These are phyloP conservation scores for Anisodus acutangulus DNA, from an alignment of 257 asterid species.

Conservation along the genomic window DNA sequence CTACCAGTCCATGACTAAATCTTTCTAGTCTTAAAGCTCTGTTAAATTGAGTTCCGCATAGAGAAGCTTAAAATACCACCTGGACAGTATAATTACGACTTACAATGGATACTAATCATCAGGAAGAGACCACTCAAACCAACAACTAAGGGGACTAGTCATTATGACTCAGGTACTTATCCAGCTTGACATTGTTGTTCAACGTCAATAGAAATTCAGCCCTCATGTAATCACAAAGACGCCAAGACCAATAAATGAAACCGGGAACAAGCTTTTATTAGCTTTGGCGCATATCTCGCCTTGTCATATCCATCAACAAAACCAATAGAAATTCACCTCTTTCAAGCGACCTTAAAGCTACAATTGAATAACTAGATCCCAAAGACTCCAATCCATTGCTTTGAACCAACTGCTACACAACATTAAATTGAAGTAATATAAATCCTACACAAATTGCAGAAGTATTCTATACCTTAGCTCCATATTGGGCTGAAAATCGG, in stretches of 20 bases:
- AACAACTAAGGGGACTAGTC: neutral
- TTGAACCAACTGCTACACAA: neutral
- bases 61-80: neutral
- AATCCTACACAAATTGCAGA: constrained; percentile 4
- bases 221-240: constrained; percentile 4
- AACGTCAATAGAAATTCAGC: neutral
- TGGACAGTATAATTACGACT: neutral
- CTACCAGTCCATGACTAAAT: neutral
- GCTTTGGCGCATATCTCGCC: neutral
- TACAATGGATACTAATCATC: neutral
- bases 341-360: neutral
- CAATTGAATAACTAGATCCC: constrained; percentile 3
- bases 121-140: constrained; percentile 12
- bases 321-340: neutral
- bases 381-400: neutral
- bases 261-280: neutral
- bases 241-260: neutral
- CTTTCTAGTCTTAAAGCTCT: neutral
- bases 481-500: constrained; percentile 85
- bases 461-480: constrained; percentile 76
- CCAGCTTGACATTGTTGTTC: constrained; percentile 1
- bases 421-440: neutral
- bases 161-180: neutral
- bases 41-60: neutral
- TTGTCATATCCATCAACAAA: constrained; percentile 1